phyloP scores from a whole-genome alignment of 495 filamentous ascomycete genomes.

The Hypoxylon rickii region DNA sequence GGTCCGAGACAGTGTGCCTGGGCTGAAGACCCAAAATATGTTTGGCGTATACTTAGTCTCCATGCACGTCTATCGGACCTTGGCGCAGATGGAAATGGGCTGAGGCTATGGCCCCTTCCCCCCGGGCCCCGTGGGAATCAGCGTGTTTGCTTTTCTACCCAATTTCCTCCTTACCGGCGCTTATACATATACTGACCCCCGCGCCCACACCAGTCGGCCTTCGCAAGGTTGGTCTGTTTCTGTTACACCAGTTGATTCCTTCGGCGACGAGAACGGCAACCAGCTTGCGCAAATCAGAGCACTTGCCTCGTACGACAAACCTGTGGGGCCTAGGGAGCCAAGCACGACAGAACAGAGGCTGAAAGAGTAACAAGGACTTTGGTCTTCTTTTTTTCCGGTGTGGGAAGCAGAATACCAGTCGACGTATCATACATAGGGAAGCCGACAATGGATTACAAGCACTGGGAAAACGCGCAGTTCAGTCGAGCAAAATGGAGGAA shows the following conservation, averaged over 20 bases:
- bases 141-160: conserved; percentile 7
- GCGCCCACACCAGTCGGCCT: conserved; percentile 4
- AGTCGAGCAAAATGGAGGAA: conserved; percentile 49
- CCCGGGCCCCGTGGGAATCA: background rate
- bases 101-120: conserved; percentile 39
- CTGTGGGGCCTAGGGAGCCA: background rate
- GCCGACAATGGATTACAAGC: conserved; percentile 35
- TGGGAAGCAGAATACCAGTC: background rate
- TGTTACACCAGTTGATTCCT: background rate
- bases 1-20: conserved; percentile 1
- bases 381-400: too few species aligned
- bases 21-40: conserved; percentile 8
- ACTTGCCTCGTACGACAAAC: too few species aligned
- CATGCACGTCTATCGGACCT: too few species aligned
- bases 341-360: too few species aligned
- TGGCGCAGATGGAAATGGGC: conserved; percentile 12
- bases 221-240: conserved; percentile 9
- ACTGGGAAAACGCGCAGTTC: conserved; percentile 50
- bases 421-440: background rate
- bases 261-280: background rate
- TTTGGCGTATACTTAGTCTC: conserved; percentile 23
- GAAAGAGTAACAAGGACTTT: too few species aligned
- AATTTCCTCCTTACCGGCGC: conserved; percentile 1
- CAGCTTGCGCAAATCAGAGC: background rate
- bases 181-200: conserved; percentile 28